A percentile compares a stretch with the other conserved stretches of the same genome.
Evolutionary conservation across 495 filamentous ascomycete genomes (phyloP).

Genomic region (Astrocystis sublimbata): DNA sequence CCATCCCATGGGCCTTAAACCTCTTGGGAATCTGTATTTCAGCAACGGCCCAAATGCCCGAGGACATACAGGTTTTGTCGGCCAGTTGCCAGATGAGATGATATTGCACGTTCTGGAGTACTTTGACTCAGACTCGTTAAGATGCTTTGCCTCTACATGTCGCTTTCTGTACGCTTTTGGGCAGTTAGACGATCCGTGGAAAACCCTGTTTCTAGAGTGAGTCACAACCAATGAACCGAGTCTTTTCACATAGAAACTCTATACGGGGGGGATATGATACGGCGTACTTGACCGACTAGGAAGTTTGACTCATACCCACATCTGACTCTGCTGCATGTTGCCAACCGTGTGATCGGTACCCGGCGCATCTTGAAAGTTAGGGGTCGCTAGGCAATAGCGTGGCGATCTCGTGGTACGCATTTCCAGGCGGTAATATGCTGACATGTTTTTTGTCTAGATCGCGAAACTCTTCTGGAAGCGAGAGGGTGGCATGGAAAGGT

Average conservation of each 20-base stretch:
- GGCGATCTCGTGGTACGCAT: neutral
- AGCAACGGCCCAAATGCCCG: constrained; percentile 66
- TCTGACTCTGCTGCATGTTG: neutral
- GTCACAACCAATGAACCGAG: constrained; percentile 40
- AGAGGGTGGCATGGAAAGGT: constrained; percentile 68
- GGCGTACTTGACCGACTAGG: too few species aligned
- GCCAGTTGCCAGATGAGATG: constrained; percentile 75
- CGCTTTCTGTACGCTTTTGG: constrained; percentile 88
- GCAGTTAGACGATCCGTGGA: constrained; percentile 87
- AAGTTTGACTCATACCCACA: neutral
- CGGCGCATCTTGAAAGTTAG: neutral
- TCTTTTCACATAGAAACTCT: neutral
- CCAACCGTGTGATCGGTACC: neutral
- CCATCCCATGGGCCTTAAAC: constrained; percentile 86
- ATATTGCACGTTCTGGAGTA: constrained; percentile 73
- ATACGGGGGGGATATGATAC: neutral
- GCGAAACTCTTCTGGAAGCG: constrained; percentile 2
- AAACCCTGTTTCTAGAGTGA: constrained; percentile 81
- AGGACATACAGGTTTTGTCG: constrained; percentile 61
- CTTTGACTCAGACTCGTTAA: constrained; percentile 63
- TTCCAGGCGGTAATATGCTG: constrained; percentile 1
- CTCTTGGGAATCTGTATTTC: constrained; percentile 79
- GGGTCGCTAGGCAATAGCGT: neutral
- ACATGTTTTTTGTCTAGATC: constrained; percentile 25
- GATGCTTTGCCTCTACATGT: constrained; percentile 76